Base-by-base conservation (phyloP, 2,329 filamentous ascomycete genomes). In the Calonectria honghensis region DNA sequence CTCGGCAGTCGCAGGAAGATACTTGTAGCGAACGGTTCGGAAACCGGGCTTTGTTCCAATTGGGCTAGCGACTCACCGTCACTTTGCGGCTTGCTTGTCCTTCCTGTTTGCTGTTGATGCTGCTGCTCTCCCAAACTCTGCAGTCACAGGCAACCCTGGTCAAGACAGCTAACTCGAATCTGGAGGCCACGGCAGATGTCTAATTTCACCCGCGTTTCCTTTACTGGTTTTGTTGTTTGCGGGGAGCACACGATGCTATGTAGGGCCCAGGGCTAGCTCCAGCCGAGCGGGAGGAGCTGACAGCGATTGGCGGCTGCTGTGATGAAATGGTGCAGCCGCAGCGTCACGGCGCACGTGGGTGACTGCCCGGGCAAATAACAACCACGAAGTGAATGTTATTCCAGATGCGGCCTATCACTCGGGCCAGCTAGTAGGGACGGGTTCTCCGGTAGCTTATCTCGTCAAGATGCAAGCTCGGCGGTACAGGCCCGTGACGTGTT, bases 231-330 rank as follows among this genome's bases (percentile, higher is more conserved):
- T 52, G 41, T 41, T 51, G 13, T 51, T 63, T 68, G 45, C 52
- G 65, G 51, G 64, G 63, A 61, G 64, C 37, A 57, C 45, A 24
- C 35, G 32, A 41, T 63, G 68, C 7, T 24, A 24, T 61, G 52
- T 39, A 32, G 20, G 20, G 37, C 39, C 20, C 57, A 63, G 35
- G 32, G 52, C 51, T 73, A 39, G 67, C 29, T 61, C 73, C 78
- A 78, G 78, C 76, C 75, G 76, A 79, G 78, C 70, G 74, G 73
- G 77, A 80, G 77, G 77, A 63, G 74, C 63, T 73, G 57, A 65
- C 73, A 67, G 75, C 78, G 73, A 81, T 81, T 81, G 79, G 79
- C 65, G 76, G 71, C 74, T 37, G 70, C 54, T 75, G 79, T 81
- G 79, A 81, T 79, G 70, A 80, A 74, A 74, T 70, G 51, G 71